Evolutionary conservation across 1,284 basidiomycete species (phyloP), one percentile per base, ranked within the genome.

Genomic region (Meira miltonrushii): DNA sequence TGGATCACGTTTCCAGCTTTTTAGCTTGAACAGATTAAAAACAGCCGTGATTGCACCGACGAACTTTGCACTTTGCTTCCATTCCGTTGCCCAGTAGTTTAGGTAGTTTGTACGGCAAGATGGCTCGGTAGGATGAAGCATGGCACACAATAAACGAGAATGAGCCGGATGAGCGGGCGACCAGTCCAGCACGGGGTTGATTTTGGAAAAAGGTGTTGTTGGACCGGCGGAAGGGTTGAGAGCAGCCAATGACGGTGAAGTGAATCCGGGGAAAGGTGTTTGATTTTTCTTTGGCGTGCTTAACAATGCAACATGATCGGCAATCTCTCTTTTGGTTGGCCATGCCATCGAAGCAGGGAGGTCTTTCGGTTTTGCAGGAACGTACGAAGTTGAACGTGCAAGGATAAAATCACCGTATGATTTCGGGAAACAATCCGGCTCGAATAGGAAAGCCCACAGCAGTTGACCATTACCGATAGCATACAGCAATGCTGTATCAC

Each of bases 141-240:
- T 13, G 9, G 72, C 71, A 46, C 72, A 74, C 10, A 74, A 61
- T 12, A 74, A 43, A 0, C 56, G 46, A 1, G 64, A 59, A 48
- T 74, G 72, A 5, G 65, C 69, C 0, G 72, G 72, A 40, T 74
- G 72, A 0, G 67, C 71, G 1, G 72, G 72, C 3, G 67, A 58
- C 39, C 66, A 73, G 59, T 74, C 72, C 21, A 74, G 54, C 7
- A 74, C 55, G 0, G 72, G 67, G 43, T 74, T 73, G 67, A 74
- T 64, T 13, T 61, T 51, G 13, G 57, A 11, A 47, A 64, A 70
- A n/a, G 48, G 52, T 0, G 65, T 65, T 8, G 67, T 67, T 0
- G 71, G 71, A 43, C 64, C 62, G n/a, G 59, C 60, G 11, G 64
- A 57, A 15, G 71, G 68, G 11, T 39, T 13, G 10, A 74, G 58